Evolutionary conservation across 106 monocot genomes (phyloP), one percentile per base, ranked within the genome.

Genomic region (Chionographis japonica): DNA sequence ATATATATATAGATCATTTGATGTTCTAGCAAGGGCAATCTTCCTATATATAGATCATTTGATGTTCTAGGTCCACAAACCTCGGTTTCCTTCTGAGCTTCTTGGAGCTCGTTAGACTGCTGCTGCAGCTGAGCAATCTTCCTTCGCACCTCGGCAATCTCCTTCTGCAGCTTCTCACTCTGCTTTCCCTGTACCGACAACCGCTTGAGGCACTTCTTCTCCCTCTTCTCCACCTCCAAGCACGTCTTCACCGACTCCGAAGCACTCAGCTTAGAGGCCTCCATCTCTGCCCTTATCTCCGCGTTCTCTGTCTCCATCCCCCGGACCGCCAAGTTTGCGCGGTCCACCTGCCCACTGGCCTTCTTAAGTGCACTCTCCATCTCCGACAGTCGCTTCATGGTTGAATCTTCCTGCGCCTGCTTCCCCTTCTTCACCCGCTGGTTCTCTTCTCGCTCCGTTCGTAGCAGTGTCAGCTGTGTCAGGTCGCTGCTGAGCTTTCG

Each of bases 231-330:
- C 38, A 77, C 68, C 69, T 85, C 92, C 74, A 80, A 20, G 46
- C 82, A 79, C 1, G 70, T 71, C 53, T 12, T 68, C 8, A 56
- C 79, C 0, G 88, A 88, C 60, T 92, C 97, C 0, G 88, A 77
- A 0, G 85, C 88, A 40, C 84, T 92, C 62, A 92, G 71, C 63
- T 90, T 92, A 0, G 86, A 85, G 8, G 89, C 97, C 74, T 87
- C 92, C 90, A 98, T 85, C 81, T 92, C 92, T 0, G 97, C 97
- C 35, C 80, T 68, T n/a, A 98, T 87, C 78, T 92, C 97, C 3
- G 87, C 87, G 81, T 98, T 92, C 79, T 98, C 92, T 2, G 76
- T 63, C 68, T 98, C 83, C 40, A 92, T 61, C 72, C 78, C 61
- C 46, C 52, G 69, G 40, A 93, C 92, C 27, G 61, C 78, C 11